Evolutionary conservation across 2,329 filamentous ascomycete species (phyloP).

Genomic region (Harringtonia lauricola): DNA sequence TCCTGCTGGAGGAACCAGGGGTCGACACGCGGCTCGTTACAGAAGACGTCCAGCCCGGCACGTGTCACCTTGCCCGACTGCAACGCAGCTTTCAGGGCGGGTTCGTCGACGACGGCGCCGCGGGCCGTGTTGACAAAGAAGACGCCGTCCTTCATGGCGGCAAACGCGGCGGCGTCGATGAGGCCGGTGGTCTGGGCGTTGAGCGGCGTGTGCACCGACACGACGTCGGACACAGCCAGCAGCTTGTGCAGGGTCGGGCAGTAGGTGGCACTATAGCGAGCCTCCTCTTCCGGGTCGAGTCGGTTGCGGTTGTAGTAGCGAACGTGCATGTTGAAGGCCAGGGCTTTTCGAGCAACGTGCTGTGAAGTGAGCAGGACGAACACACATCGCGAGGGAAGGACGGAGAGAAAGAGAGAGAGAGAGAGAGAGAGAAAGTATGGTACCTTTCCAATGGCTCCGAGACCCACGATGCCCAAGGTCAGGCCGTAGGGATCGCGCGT

Average conservation of each 20-base stretch:
- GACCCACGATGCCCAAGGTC: slow-evolving; percentile 35
- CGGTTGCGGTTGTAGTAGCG: slow-evolving; percentile 30
- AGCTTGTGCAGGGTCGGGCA: slow-evolving; percentile 26
- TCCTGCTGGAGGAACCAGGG: slow-evolving; percentile 31
- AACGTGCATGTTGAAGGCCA: slow-evolving; percentile 30
- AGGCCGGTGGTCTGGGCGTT: slow-evolving; percentile 25
- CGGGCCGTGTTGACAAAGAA: slow-evolving; percentile 7
- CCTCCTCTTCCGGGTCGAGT: slow-evolving; percentile 23
- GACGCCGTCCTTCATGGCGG: slow-evolving; percentile 23
- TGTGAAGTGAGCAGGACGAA: no score
- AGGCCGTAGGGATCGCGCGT: slow-evolving; percentile 29
- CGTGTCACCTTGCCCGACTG: slow-evolving; percentile 24
- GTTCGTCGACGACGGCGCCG: slow-evolving; percentile 7
- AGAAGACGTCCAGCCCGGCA: slow-evolving; percentile 26
- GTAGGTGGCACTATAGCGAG: slow-evolving; percentile 23
- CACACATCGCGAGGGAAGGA: no score
- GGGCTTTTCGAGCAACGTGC: slow-evolving; percentile 26
- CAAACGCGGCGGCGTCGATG: slow-evolving; percentile 2
- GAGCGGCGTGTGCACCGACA: slow-evolving; percentile 29
- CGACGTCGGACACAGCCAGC: slow-evolving; percentile 27
- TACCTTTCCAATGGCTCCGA: slow-evolving; percentile 37
- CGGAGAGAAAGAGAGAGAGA: no score
- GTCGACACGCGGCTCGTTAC: slow-evolving; percentile 43
- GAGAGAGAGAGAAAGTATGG: no score
- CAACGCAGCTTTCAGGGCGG: slow-evolving; percentile 1